A percentile compares a stretch with the other conserved stretches of the same genome.
Evolutionary conservation across 352 stramenopile species (phyloP).

Genomic region (Salisapilia sapeloensis): DNA sequence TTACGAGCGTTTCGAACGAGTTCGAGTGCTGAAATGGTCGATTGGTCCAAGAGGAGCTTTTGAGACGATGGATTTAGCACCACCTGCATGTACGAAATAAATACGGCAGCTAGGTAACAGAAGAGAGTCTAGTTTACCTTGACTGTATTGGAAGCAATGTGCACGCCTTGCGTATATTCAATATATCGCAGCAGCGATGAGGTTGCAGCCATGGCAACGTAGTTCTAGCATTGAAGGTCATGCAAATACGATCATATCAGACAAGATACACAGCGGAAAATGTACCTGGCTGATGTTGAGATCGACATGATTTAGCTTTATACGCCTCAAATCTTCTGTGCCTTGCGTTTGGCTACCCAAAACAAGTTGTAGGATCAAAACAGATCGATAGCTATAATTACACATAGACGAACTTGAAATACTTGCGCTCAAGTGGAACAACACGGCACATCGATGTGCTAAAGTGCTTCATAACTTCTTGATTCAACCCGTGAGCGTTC

Average conservation of each 20-base stretch:
- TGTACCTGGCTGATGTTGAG: conserved; percentile 59
- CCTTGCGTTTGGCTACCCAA: conserved; percentile 57
- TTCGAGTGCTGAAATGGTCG: conserved; percentile 57
- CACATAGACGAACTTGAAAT: conserved; percentile 41
- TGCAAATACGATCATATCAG: background rate
- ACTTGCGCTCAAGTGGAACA: conserved; percentile 54
- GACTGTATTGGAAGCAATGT: conserved; percentile 66
- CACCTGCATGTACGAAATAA: conserved; percentile 15
- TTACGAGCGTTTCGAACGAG: conserved; percentile 20
- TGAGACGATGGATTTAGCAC: conserved; percentile 52
- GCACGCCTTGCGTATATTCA: conserved; percentile 74
- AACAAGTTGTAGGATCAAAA: background rate
- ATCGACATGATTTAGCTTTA: conserved; percentile 71
- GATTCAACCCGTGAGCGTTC: conserved; percentile 41
- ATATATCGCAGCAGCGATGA: conserved; percentile 75
- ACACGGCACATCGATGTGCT: conserved; percentile 29
- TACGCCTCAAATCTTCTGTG: conserved; percentile 62
- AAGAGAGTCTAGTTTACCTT: conserved; percentile 20
- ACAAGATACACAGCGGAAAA: background rate
- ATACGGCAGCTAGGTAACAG: background rate
- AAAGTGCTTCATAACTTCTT: conserved; percentile 49
- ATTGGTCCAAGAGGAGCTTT: conserved; percentile 70
- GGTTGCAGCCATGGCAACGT: conserved; percentile 66
- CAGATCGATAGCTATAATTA: background rate
- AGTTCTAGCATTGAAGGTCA: conserved; percentile 24